These are phyloP conservation scores for Fusarium setosum DNA, from an alignment of 2,329 filamentous ascomycete genomes.

Conservation along the genomic window DNA sequence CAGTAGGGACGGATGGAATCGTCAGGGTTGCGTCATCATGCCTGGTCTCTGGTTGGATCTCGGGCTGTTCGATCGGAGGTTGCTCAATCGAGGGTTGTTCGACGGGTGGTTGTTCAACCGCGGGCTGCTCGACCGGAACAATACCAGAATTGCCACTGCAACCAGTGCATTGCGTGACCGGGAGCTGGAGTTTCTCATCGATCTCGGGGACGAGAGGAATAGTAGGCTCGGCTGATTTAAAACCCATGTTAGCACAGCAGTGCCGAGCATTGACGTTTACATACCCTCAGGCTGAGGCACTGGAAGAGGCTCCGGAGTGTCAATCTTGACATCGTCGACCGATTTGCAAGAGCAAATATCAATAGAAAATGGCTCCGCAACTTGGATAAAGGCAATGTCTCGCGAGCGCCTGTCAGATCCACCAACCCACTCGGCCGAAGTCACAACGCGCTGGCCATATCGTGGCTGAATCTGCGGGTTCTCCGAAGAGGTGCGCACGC, in stretches of 20 bases:
- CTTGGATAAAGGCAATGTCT: slow-evolving; percentile 23
- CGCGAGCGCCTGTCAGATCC: not conserved
- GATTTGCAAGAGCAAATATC: slow-evolving; percentile 10
- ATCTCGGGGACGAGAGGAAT: no score
- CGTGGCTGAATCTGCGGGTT: not conserved
- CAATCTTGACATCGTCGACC: not conserved
- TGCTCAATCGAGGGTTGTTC: no score
- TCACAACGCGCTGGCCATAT: slow-evolving; percentile 5
- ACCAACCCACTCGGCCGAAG: slow-evolving; percentile 17
- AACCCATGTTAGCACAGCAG: not conserved
- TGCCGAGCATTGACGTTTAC: not conserved
- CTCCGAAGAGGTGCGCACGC: not conserved
- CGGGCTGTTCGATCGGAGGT: no score
- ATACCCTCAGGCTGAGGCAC: slow-evolving; percentile 3
- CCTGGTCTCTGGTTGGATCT: not conserved
- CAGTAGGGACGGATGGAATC: no score
- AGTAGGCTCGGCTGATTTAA: not conserved
- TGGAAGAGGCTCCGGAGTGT: not conserved
- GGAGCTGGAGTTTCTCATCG: no score
- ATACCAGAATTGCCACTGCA: no score
- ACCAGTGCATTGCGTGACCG: no score
- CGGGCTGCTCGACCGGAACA: no score
- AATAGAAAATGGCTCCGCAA: slow-evolving; percentile 11
- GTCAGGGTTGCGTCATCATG: not conserved
- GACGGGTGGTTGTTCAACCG: no score